A percentile compares a stretch with the other conserved stretches of the same genome.
Conservation (phyloP, 345 rosid species). For the Abelmoschus esculentus region DNA sequence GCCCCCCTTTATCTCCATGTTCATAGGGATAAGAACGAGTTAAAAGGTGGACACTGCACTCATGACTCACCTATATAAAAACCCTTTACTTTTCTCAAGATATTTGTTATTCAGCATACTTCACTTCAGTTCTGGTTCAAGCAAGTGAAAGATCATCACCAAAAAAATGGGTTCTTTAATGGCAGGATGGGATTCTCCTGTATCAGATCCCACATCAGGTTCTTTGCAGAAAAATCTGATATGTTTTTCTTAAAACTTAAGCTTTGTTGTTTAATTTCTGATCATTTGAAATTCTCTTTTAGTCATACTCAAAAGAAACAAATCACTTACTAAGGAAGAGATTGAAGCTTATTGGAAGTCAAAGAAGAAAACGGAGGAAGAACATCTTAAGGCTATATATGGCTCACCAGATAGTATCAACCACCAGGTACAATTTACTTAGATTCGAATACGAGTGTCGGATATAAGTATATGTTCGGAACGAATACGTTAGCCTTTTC, state of each 20-base stretch:
- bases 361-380: slow-evolving; percentile 57
- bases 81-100: neutral
- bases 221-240: slow-evolving; percentile 7
- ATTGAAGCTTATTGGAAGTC: slow-evolving; percentile 70
- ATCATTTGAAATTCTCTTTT: slow-evolving; percentile 1
- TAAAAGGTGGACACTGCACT: neutral
- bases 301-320: slow-evolving; percentile 49
- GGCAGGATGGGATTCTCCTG: slow-evolving; percentile 90
- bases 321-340: slow-evolving; percentile 63
- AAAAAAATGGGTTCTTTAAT: slow-evolving; percentile 79
- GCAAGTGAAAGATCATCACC: slow-evolving; percentile 1
- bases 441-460: neutral
- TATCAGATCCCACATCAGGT: slow-evolving; percentile 46
- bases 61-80: neutral
- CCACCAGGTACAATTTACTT: neutral
- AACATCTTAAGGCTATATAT: slow-evolving; percentile 38
- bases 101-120: neutral
- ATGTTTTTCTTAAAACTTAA: neutral
- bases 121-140: neutral
- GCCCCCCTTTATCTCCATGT: neutral
- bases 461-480: neutral
- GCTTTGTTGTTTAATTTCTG: neutral
- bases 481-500: neutral
- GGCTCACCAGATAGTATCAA: slow-evolving; percentile 10
- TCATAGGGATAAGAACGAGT: slow-evolving; percentile 1